Conservation (phyloP, 768 basidiomycete genomes). For the Lactifluus piperatus region DNA sequence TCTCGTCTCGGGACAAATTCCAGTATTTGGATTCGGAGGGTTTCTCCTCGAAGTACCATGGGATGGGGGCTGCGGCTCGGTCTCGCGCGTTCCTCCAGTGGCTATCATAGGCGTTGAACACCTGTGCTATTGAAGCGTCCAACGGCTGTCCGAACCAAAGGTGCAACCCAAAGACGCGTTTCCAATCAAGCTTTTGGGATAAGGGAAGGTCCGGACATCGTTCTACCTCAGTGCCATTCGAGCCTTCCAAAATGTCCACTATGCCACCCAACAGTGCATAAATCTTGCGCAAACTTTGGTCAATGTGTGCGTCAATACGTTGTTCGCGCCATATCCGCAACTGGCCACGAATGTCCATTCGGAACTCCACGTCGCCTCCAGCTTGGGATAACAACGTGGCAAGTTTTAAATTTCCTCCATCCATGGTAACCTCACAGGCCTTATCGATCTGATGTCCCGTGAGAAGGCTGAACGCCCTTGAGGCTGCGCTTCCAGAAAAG, state of each 20-base stretch:
- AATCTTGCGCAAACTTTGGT: constrained; percentile 60
- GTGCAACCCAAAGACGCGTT: constrained; percentile 80
- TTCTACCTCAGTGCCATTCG: constrained; percentile 41
- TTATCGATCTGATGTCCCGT: constrained; percentile 84
- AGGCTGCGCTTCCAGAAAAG: constrained; percentile 36
- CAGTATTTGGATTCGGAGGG: constrained; percentile 26
- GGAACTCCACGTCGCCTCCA: constrained; percentile 67
- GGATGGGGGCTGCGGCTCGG: constrained; percentile 44
- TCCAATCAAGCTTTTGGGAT: constrained; percentile 82
- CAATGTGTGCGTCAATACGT: constrained; percentile 58
- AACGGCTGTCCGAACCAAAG: constrained; percentile 81
- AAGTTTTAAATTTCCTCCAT: constrained; percentile 72
- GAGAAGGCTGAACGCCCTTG: constrained; percentile 64
- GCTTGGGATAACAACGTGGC: constrained; percentile 86
- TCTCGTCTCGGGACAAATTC: constrained; percentile 36
- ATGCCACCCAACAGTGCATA: constrained; percentile 82
- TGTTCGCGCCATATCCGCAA: constrained; percentile 78
- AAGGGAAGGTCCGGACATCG: constrained; percentile 53
- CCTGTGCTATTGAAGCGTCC: constrained; percentile 60
- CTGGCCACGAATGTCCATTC: constrained; percentile 65
- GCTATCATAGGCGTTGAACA: constrained; percentile 52
- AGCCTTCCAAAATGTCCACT: constrained; percentile 48
- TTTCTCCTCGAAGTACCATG: constrained; percentile 44
- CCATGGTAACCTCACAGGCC: constrained; percentile 66
- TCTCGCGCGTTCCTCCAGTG: constrained; percentile 31